Evolutionary conservation across 805 yeast species (phyloP).

Genomic region (Suhomyces prunicola): DNA sequence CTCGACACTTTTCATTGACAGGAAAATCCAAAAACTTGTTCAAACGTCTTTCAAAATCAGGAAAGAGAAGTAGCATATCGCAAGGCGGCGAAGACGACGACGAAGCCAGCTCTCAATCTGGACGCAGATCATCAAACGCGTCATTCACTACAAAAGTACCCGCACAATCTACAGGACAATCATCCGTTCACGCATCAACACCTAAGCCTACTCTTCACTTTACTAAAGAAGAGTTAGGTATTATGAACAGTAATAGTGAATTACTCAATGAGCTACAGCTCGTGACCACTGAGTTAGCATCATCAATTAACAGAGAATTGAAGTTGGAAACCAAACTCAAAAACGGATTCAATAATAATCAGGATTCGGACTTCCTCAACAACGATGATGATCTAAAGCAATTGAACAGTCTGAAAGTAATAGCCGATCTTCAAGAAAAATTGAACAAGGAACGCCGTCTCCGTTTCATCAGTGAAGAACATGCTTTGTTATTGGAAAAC

Average conservation of each 20-base stretch:
- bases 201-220: conserved; percentile 20
- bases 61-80: conserved; percentile 8
- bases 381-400: conserved; percentile 18
- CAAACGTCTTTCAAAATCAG: conserved; percentile 31
- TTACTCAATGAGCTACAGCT: conserved; percentile 62
- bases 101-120: neutral
- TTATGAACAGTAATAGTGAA: conserved; percentile 57
- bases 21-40: conserved; percentile 30
- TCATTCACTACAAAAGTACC: neutral
- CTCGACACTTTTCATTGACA: conserved; percentile 24
- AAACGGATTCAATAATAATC: neutral
- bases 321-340: conserved; percentile 47
- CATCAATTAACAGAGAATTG: conserved; percentile 69
- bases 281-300: conserved; percentile 70
- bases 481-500: conserved; percentile 53
- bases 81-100: conserved; percentile 4
- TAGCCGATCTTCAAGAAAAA: conserved; percentile 53
- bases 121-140: neutral
- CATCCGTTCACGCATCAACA: neutral
- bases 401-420: conserved; percentile 24
- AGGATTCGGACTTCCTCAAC: neutral
- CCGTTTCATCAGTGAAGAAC: conserved; percentile 70
- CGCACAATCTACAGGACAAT: neutral
- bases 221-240: conserved; percentile 58
- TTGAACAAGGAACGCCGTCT: conserved; percentile 62